These are phyloP conservation scores for Alloteropsis angusta DNA, from an alignment of 202 grass and related monocot genomes.

Conservation along the genomic window DNA sequence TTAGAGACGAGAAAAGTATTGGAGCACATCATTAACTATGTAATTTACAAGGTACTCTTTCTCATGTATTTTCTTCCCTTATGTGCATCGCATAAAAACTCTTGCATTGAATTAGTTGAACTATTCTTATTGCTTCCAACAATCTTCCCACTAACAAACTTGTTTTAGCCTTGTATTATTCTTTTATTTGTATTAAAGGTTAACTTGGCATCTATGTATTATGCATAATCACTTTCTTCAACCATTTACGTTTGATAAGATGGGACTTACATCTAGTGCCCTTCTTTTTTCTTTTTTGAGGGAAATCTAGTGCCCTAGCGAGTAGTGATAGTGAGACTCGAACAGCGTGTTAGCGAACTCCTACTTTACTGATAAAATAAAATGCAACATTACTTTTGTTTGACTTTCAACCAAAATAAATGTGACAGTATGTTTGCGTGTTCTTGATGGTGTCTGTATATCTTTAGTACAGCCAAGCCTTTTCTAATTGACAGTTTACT, in stretches of 20 bases:
- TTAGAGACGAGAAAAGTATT: conserved; percentile 66
- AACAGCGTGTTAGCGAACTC: not conserved
- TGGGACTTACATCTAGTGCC: not conserved
- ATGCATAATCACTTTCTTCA: not conserved
- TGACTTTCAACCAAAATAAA: not conserved
- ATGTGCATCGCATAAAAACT: not conserved
- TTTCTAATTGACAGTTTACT: not conserved
- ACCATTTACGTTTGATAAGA: not conserved
- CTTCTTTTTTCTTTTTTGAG: too few relatives aligned
- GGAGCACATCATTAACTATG: conserved; percentile 75
- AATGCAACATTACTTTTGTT: not conserved
- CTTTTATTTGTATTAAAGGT: not conserved
- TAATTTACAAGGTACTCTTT: conserved; percentile 65
- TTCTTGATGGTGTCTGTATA: not conserved
- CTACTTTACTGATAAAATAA: not conserved
- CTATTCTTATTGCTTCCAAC: not conserved
- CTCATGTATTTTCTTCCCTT: not conserved
- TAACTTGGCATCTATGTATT: not conserved
- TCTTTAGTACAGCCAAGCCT: not conserved
- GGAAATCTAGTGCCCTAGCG: not conserved
- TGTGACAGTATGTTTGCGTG: not conserved
- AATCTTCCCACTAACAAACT: not conserved
- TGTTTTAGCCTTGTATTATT: conserved; percentile 8
- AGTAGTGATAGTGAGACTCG: conserved; percentile 1
- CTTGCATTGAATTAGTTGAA: not conserved